Evolutionary conservation across 2,329 filamentous ascomycete species (phyloP).

Genomic region (Monosporascus sp.): DNA sequence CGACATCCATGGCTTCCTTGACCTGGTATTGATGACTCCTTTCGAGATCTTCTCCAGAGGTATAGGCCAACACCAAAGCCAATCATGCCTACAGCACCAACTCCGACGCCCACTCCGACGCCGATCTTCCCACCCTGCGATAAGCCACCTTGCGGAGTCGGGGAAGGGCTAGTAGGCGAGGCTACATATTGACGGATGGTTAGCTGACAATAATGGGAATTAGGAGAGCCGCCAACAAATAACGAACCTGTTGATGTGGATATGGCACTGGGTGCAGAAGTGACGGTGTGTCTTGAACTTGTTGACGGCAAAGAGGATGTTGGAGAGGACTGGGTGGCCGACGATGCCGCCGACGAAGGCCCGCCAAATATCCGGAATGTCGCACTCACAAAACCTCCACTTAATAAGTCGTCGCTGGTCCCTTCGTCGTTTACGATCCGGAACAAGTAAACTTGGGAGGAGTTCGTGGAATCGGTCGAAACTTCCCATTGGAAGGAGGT

Average conservation of each 20-base stretch:
- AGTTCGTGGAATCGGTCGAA: slow-evolving; percentile 1
- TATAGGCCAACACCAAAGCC: neutral
- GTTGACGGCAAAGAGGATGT: neutral
- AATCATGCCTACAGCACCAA: neutral
- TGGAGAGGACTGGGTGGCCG: neutral
- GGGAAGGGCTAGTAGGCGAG: neutral
- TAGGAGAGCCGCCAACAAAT: neutral
- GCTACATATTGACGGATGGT: neutral
- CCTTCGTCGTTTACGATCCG: slow-evolving; percentile 1
- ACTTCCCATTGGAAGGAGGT: slow-evolving; percentile 1
- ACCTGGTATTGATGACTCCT: neutral
- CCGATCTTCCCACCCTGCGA: neutral
- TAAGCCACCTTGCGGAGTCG: neutral
- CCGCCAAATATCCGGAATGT: neutral
- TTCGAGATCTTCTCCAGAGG: neutral
- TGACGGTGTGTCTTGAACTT: neutral
- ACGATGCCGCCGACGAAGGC: neutral
- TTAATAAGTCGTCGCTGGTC: neutral
- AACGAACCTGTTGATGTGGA: neutral
- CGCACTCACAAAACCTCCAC: neutral
- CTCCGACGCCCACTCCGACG: neutral
- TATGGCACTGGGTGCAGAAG: neutral
- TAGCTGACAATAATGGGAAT: neutral
- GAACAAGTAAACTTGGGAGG: slow-evolving; percentile 1
- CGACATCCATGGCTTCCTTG: neutral